Base-by-base conservation (phyloP, 768 basidiomycete genomes). In the Lepiota venenata region DNA sequence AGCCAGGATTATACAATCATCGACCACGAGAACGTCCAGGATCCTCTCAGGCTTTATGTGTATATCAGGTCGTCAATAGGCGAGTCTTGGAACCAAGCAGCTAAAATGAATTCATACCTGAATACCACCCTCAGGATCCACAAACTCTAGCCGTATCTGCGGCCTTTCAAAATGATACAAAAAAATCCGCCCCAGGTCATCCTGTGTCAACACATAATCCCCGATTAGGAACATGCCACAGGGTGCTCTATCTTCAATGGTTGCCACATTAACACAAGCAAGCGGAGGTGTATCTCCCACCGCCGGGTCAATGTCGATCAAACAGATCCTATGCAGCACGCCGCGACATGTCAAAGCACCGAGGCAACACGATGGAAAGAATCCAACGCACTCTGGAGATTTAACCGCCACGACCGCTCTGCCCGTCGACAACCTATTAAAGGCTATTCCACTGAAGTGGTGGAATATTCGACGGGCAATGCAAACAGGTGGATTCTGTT, bases 1-100 rank as follows among this genome's bases (percentile, higher is more conserved):
- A 43, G 82, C 67, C 35, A 81, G 62, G 46, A 86, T 61, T 18
- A 78, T 67, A 58, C 77, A 76, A 36, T 73, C 64, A 35, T 72
- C 66, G 15, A 74, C 66, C 46, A 82, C 48, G 25, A 81, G 56
- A 20, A 75, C 69, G 48, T 76, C 75, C 10, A 78, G 64, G 35
- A 72, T 65, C 51, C 62, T 66, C 51, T 73, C 72, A 39, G 68
- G 64, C 80, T 77, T n/a, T 12, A 4, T 25, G 25, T 29, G 11
- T 18, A 15, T 18, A 43, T 14, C 16, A 32, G 18, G 22, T 52
- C 32, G 42, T 22, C 41, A n/a, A 18, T 41, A 52, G 16, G 27
- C 42, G 29, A 32, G 46, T 37, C 29, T 36, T 4, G 16, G 46
- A 47, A 39, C 4, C 27, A 46, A 32, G n/a, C 11, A 20, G 43